These are phyloP conservation scores for Seiridium unicorne DNA, from an alignment of 2,329 filamentous ascomycete species.

Conservation along the genomic window DNA sequence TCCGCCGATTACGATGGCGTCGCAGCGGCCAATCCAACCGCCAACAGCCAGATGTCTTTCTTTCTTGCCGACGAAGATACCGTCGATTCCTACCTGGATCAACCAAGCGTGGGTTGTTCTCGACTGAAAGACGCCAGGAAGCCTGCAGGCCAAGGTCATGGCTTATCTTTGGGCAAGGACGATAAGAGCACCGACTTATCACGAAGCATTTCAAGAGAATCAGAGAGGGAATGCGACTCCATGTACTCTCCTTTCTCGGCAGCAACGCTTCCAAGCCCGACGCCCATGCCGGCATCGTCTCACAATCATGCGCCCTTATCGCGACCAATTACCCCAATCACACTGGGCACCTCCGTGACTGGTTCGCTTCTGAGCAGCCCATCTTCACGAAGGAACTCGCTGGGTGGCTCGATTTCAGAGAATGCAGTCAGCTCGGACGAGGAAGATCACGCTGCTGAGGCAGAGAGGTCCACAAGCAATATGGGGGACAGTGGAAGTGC, in stretches of 20 bases:
- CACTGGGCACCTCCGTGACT: slow-evolving; percentile 37
- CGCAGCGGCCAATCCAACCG: slow-evolving; percentile 24
- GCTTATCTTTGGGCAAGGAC: slow-evolving; percentile 14
- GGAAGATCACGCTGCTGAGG: slow-evolving; percentile 42
- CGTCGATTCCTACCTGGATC: slow-evolving; percentile 38
- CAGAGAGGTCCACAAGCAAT: slow-evolving; percentile 36
- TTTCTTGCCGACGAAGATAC: slow-evolving; percentile 49
- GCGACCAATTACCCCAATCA: slow-evolving; percentile 44
- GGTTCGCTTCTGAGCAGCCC: slow-evolving; percentile 45
- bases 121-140: slow-evolving; percentile 30
- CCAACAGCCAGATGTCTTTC: slow-evolving; percentile 48
- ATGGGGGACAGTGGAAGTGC: slow-evolving; percentile 48
- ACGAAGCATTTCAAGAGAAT: slow-evolving; percentile 9
- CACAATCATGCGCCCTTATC: slow-evolving; percentile 32
- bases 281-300: slow-evolving; percentile 26
- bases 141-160: slow-evolving; percentile 9
- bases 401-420: slow-evolving; percentile 47
- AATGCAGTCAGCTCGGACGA: slow-evolving; percentile 41
- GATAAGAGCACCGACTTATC: slow-evolving; percentile 19
- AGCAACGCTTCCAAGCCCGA: slow-evolving; percentile 28
- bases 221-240: slow-evolving; percentile 14
- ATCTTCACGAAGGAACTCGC: slow-evolving; percentile 51
- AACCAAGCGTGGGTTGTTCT: slow-evolving; percentile 22
- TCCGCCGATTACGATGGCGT: slow-evolving; percentile 34
- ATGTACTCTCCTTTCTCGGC: slow-evolving; percentile 27